Percentiles rank a stretch among this genome's conserved stretches.
These are phyloP conservation scores for Arthroderma sp. DNA, from an alignment of 2,329 filamentous ascomycete genomes.

Conservation along the genomic window DNA sequence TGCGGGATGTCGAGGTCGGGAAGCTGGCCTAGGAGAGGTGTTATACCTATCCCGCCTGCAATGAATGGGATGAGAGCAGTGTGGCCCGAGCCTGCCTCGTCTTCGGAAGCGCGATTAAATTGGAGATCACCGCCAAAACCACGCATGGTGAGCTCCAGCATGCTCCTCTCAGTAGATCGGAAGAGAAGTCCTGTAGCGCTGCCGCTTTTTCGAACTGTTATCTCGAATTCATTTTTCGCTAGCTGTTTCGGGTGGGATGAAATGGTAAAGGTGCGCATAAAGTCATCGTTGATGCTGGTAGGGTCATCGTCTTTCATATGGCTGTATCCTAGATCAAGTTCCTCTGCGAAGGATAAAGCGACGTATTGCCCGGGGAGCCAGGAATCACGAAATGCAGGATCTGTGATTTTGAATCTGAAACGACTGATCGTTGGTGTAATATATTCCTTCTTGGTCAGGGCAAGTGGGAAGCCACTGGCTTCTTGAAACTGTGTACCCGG, in stretches of 20 bases:
- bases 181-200: slow-evolving; percentile 55
- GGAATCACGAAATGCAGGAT: slow-evolving; percentile 20
- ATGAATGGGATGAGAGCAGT: slow-evolving; percentile 45
- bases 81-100: slow-evolving; percentile 15
- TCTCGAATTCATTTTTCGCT: slow-evolving; percentile 46
- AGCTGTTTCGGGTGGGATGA: slow-evolving; percentile 42
- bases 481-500: slow-evolving; percentile 10
- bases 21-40: slow-evolving; percentile 62
- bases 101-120: slow-evolving; percentile 19
- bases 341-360: slow-evolving; percentile 56
- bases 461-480: slow-evolving; percentile 32
- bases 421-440: slow-evolving; percentile 56
- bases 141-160: slow-evolving; percentile 51
- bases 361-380: slow-evolving; percentile 66
- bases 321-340: slow-evolving; percentile 59
- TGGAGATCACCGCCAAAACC: slow-evolving; percentile 59
- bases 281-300: slow-evolving; percentile 70
- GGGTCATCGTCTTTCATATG: slow-evolving; percentile 80
- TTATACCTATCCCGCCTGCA: slow-evolving; percentile 71
- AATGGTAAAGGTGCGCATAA: slow-evolving; percentile 69
- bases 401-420: slow-evolving; percentile 44
- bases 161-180: slow-evolving; percentile 38
- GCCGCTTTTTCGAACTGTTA: slow-evolving; percentile 59
- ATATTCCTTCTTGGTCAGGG: slow-evolving; percentile 42
- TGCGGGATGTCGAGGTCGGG: slow-evolving; percentile 33